Evolutionary conservation across 1,139 yeast genomes (phyloP), one percentile per base, ranked within the genome.

Genomic region (Yamadazyma conglobata): DNA sequence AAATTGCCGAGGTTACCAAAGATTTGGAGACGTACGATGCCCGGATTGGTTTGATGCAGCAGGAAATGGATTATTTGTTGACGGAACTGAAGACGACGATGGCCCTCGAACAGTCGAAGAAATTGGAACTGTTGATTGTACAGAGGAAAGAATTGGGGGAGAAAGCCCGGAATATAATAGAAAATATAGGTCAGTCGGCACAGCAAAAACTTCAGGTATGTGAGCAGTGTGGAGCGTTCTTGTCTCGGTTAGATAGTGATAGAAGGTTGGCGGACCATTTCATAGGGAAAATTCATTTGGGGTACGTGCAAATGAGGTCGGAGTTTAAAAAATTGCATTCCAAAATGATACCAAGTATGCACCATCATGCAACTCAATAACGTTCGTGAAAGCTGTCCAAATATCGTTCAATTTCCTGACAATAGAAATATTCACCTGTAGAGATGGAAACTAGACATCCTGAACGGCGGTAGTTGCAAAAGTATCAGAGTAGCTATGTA

Each of bases 121-220:
- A 61, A 40, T 51, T 77, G 28, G 58, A 69, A 32, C 64, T 66
- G 15, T 47, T 74, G 34, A 63, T 67, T 32, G 58, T 61, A 33
- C 67, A 67, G 50, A 64, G 82, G 44, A 71, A 62, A 38, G 58
- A 53, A 12, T 57, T 77, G 14, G 71, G 77, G 0, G 74, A 71
- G 31, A 64, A 64, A 27, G 79, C 86, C 8, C 59, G 84, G 25
- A 66, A 60, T 20, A 60, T 83, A 2, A 72, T 83, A 6, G 95
- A 86, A 36, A 81, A 78, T 44, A 73, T 82, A 5, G 95, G 94
- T 2, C 94, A 85, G 43, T 75, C 89, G 4, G 86, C 94, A 1
- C 95, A 85, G 50, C 97, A 89, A 48, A 85, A 85, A 51, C 64
- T 89, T 30, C 96, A 88, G 54, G 95, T 87, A 1, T 91, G 98